Evolutionary conservation across 2,329 filamentous ascomycete species (phyloP), one percentile per base, ranked within the genome.

Genomic region (Fusarium verticillioides): DNA sequence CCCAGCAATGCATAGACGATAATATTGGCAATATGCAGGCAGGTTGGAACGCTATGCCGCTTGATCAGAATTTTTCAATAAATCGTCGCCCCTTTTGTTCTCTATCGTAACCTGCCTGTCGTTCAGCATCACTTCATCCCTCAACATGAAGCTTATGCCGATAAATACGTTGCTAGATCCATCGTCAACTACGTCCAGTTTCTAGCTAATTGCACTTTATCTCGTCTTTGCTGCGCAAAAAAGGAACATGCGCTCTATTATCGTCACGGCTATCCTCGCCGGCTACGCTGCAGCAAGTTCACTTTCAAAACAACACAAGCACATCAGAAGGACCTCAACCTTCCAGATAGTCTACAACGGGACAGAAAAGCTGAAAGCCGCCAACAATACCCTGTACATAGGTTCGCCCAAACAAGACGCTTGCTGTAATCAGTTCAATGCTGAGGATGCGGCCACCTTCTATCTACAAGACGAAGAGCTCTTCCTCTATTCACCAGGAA

Each of bases 401-500:
- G 60, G 60, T 11, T 46, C 60, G 6, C 12, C 39, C 16, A 36
- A n/a, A 10, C 60, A 62, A 40, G 26, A 26, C 16, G 60, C 60
- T 39, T 62, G 60, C 34, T 62, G 60, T 26, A 46, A 62, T 34
- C 60, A 62, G 23, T 9, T 58, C 9, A 34, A 58, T 23, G 60
- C 40, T 9, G 52, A 62, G 32, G 60, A 62, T 59, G 37, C 60
- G 21, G 52, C 60, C 7, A 58, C 60, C 32, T 58, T 62, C 34
- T 46, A 37, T 4, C 7, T 62, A 11, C 11, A 58, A 42, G n/a
- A 40, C 8, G 10, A 44, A 6, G 34, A 47, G 34, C 70, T 62
- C 18, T 59, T 47, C 9, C 60, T 62, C 16, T 62, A 62, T 15
- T 62, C 60, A 16, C 60, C 60, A 4, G 60, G 60, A 21, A 62